Evolutionary conservation across 768 basidiomycete species (phyloP).

Genomic region (Tulasnella calospora): DNA sequence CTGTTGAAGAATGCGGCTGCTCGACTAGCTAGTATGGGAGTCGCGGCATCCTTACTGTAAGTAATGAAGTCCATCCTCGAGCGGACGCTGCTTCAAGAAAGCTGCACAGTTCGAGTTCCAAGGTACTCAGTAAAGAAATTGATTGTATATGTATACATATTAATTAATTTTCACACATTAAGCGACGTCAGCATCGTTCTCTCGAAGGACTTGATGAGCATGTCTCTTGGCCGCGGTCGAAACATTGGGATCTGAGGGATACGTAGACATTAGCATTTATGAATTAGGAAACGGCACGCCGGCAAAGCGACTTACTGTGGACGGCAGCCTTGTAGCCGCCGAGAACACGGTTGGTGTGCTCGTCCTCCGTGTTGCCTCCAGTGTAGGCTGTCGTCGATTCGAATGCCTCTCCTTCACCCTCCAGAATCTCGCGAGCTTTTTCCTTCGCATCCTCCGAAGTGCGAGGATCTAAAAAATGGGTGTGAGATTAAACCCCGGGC

Average conservation of each 20-base stretch:
- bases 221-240: not conserved
- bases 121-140: not conserved
- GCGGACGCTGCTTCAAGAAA: no score
- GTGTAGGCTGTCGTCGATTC: not conserved
- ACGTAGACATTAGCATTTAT: not conserved
- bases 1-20: no score
- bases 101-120: not conserved
- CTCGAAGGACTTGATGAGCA: constrained; percentile 2
- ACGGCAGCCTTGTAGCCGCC: not conserved
- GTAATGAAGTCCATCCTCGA: no score
- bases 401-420: not conserved
- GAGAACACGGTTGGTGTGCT: not conserved
- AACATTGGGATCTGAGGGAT: not conserved
- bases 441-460: not conserved
- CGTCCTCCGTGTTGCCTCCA: not conserved
- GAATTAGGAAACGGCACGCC: not conserved
- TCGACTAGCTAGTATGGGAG: no score
- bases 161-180: not conserved
- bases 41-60: no score
- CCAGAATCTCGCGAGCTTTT: not conserved
- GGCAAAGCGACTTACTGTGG: not conserved
- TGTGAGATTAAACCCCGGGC: not conserved
- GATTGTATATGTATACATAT: not conserved
- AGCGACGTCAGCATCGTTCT: not conserved
- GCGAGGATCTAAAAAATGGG: not conserved